These are phyloP conservation scores for Fusarium verrucosum DNA, from an alignment of 2,329 filamentous ascomycete species.

Conservation along the genomic window DNA sequence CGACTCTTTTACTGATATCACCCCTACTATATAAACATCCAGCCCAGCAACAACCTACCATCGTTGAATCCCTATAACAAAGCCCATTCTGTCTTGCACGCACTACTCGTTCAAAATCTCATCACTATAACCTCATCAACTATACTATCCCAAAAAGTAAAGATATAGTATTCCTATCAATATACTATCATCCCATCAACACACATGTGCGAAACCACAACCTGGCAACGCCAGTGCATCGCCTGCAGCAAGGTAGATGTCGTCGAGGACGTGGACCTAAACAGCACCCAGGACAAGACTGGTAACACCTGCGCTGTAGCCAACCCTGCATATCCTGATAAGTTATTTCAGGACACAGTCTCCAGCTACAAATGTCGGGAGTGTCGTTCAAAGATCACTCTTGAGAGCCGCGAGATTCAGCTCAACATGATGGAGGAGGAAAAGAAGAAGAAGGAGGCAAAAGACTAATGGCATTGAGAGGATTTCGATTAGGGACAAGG, in stretches of 20 bases:
- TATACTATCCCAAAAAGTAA: no score
- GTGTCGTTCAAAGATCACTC: constrained; percentile 2
- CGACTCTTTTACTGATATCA: no score
- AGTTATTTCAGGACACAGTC: not conserved
- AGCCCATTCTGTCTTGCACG: no score
- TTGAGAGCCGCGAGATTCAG: not conserved
- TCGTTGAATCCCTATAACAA: no score
- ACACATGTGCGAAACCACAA: constrained; percentile 2
- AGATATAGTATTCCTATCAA: no score
- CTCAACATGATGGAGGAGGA: not conserved
- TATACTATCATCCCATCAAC: not conserved
- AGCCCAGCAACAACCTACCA: no score
- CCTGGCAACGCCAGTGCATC: constrained; percentile 13
- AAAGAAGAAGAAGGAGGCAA: not conserved
- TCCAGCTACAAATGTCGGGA: constrained; percentile 9
- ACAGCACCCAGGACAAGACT: not conserved
- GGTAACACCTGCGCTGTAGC: not conserved
- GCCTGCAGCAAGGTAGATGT: not conserved
- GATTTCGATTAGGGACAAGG: not conserved
- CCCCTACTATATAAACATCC: no score
- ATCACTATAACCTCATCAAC: no score
- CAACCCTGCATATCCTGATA: not conserved
- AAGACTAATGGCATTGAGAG: not conserved
- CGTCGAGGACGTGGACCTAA: not conserved
- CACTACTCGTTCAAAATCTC: no score